Conservation (phyloP, 2,329 filamentous ascomycete genomes). For the Corynespora cassiicola region DNA sequence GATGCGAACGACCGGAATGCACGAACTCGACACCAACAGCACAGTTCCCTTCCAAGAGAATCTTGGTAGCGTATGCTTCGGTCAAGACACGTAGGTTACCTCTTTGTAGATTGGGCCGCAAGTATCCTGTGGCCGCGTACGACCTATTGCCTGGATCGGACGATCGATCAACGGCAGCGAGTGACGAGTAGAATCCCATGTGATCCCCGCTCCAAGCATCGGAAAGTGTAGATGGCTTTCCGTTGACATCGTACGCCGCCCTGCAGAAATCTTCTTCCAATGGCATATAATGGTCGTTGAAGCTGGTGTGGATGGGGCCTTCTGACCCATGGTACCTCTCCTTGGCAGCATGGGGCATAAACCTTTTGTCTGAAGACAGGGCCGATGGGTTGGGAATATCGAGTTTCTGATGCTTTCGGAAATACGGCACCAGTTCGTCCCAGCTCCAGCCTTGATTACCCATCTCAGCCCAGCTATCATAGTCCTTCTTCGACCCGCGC, state of each 20-base stretch:
- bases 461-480: constrained; percentile 61
- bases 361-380: constrained; percentile 21
- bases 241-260: constrained; percentile 15
- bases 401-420: constrained; percentile 45
- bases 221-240: constrained; percentile 25
- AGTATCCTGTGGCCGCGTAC: constrained; percentile 38
- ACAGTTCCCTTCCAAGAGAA: constrained; percentile 50
- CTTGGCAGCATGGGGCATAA: constrained; percentile 23
- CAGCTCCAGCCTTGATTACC: constrained; percentile 66
- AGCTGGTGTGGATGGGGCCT: constrained; percentile 43
- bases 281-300: constrained; percentile 32
- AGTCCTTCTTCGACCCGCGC: constrained; percentile 24
- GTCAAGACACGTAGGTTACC: constrained; percentile 54
- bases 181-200: constrained; percentile 41
- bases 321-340: constrained; percentile 42
- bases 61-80: constrained; percentile 51
- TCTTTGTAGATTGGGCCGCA: constrained; percentile 34
- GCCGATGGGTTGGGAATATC: constrained; percentile 35
- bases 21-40: constrained; percentile 52
- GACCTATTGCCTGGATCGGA: constrained; percentile 40
- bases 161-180: constrained; percentile 29
- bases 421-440: constrained; percentile 51
- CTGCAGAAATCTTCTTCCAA: constrained; percentile 22
- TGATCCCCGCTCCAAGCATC: constrained; percentile 47
- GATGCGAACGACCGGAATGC: constrained; percentile 1